These are phyloP conservation scores for Hebeloma cylindrosporum DNA, from an alignment of 768 basidiomycete species.

Conservation along the genomic window DNA sequence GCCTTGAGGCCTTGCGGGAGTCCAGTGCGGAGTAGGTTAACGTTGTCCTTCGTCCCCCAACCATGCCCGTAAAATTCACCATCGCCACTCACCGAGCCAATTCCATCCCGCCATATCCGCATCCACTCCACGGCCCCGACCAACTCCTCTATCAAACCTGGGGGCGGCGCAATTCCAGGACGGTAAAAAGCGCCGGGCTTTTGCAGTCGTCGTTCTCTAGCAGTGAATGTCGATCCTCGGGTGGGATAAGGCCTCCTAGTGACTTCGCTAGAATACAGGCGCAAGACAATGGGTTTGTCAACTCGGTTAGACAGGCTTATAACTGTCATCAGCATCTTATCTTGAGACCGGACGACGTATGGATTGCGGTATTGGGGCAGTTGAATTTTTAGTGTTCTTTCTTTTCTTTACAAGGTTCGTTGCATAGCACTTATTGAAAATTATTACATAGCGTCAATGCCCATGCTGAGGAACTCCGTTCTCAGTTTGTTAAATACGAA, in stretches of 20 bases:
- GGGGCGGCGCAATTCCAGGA: background rate
- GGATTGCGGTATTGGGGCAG: constrained; percentile 38
- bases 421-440: constrained; percentile 1
- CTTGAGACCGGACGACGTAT: constrained; percentile 31
- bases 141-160: constrained; percentile 2
- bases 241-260: too few species aligned
- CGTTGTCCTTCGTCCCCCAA: too few species aligned
- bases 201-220: constrained; percentile 3
- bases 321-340: constrained; percentile 17
- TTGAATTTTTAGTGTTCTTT: constrained; percentile 31
- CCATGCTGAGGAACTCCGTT: constrained; percentile 29
- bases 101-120: background rate
- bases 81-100: constrained; percentile 7
- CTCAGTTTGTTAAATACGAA: constrained; percentile 32
- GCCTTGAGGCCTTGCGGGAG: too few species aligned
- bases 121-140: background rate
- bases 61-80: constrained; percentile 15
- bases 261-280: background rate
- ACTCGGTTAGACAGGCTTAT: constrained; percentile 15
- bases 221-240: too few species aligned
- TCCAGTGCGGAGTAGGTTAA: too few species aligned
- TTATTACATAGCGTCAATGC: constrained; percentile 12
- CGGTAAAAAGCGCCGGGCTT: background rate
- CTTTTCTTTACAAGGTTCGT: constrained; percentile 22
- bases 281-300: constrained; percentile 12